Evolutionary conservation across 78 protist genomes (phyloP).

Genomic region (Dictyostelium capitatum): DNA sequence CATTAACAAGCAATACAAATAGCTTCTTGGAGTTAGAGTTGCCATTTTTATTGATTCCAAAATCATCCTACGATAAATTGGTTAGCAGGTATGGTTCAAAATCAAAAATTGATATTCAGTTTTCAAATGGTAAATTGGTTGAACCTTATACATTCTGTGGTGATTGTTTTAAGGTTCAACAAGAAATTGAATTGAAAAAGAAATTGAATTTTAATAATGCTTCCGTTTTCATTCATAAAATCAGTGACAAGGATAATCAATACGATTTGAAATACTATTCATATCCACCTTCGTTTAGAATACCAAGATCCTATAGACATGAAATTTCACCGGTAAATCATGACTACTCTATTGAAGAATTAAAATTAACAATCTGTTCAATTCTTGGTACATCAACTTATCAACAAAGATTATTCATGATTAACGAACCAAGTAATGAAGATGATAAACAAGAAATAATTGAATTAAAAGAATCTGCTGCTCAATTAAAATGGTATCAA

Average conservation of each 20-base stretch:
- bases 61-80: neutral
- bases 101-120: too few species aligned
- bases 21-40: neutral
- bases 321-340: constrained; percentile 37
- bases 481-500: constrained; percentile 4
- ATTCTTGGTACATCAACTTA: neutral
- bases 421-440: neutral
- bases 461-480: neutral
- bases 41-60: constrained; percentile 20
- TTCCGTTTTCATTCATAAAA: constrained; percentile 31
- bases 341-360: constrained; percentile 14
- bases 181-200: constrained; percentile 8
- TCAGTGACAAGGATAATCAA: constrained; percentile 21
- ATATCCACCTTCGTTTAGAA: constrained; percentile 29
- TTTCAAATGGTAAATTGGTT: neutral
- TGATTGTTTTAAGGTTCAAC: constrained; percentile 14
- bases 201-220: constrained; percentile 1
- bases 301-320: constrained; percentile 28
- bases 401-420: constrained; percentile 22
- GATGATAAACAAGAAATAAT: neutral
- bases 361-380: constrained; percentile 44
- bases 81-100: neutral
- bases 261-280: constrained; percentile 42
- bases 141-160: constrained; percentile 5
- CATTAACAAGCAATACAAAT: neutral